A percentile compares a stretch with the other conserved stretches of the same genome.
phyloP scores from a whole-genome alignment of 345 rosid species.

The Reutealis trisperma region DNA sequence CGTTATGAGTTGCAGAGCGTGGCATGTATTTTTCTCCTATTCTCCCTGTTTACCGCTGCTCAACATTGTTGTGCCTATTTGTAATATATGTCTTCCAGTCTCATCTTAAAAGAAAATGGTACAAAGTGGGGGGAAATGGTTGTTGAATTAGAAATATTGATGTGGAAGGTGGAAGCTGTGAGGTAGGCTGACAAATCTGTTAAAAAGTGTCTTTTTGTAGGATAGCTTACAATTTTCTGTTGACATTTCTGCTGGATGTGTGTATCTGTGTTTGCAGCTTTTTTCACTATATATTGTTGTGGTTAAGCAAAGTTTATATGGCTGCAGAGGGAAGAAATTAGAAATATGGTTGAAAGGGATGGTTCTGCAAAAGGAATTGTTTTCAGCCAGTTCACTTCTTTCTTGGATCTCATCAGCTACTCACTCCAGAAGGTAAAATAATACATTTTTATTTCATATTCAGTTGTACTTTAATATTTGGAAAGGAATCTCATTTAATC shows the following conservation, averaged over 20 bases:
- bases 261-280: background rate
- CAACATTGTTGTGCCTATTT: background rate
- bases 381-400: slow-evolving; percentile 97
- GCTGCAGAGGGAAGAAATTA: slow-evolving; percentile 89
- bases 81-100: too few relatives aligned
- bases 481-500: slow-evolving; percentile 7
- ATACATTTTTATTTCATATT: slow-evolving; percentile 3
- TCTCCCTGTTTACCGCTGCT: background rate
- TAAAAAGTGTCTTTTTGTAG: background rate
- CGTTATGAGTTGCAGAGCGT: background rate
- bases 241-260: background rate
- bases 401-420: slow-evolving; percentile 86
- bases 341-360: slow-evolving; percentile 91
- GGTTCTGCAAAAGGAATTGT: slow-evolving; percentile 97
- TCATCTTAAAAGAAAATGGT: slow-evolving; percentile 4
- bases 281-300: background rate
- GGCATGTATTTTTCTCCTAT: background rate
- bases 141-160: background rate
- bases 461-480: background rate
- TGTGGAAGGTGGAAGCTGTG: background rate
- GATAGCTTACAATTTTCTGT: background rate
- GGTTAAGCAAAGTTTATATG: slow-evolving; percentile 12
- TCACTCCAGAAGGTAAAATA: slow-evolving; percentile 70
- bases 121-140: background rate
- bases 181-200: background rate